Evolutionary conservation across 345 rosid species (phyloP).

Genomic region (Populus davidiana): DNA sequence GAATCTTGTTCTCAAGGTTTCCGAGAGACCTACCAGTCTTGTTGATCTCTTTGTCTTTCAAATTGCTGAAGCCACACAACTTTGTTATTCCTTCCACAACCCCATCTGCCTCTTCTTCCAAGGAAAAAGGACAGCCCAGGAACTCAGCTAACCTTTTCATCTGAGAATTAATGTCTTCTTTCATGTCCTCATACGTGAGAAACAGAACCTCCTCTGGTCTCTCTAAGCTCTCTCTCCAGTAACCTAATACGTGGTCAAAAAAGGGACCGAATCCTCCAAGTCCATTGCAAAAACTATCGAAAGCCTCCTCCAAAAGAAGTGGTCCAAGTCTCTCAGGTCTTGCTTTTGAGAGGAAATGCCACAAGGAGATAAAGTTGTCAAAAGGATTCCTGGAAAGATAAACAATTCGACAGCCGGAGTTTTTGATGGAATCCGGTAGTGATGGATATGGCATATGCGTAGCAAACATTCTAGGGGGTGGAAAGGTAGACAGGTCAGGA

Average conservation of each 20-base stretch:
- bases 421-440: conserved; percentile 11
- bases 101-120: conserved; percentile 14
- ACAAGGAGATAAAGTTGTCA: conserved; percentile 24
- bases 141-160: conserved; percentile 24
- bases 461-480: conserved; percentile 18
- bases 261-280: conserved; percentile 32
- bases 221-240: conserved; percentile 32
- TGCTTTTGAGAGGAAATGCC: conserved; percentile 22
- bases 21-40: conserved; percentile 7
- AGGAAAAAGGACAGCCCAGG: conserved; percentile 14
- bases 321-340: conserved; percentile 9
- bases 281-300: conserved; percentile 35
- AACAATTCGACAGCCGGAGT: conserved; percentile 8
- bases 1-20: conserved; percentile 4
- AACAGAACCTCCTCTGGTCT: conserved; percentile 25
- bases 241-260: conserved; percentile 36
- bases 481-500: conserved; percentile 7
- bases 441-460: conserved; percentile 19
- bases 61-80: conserved; percentile 15
- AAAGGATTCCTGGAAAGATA: conserved; percentile 28
- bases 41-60: conserved; percentile 18
- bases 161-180: conserved; percentile 16
- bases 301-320: conserved; percentile 31
- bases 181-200: conserved; percentile 39
- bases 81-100: conserved; percentile 4